Evolutionary conservation across 2,329 filamentous ascomycete genomes (phyloP), one percentile per base, ranked within the genome.

Genomic region (Exophiala alcalophila): DNA sequence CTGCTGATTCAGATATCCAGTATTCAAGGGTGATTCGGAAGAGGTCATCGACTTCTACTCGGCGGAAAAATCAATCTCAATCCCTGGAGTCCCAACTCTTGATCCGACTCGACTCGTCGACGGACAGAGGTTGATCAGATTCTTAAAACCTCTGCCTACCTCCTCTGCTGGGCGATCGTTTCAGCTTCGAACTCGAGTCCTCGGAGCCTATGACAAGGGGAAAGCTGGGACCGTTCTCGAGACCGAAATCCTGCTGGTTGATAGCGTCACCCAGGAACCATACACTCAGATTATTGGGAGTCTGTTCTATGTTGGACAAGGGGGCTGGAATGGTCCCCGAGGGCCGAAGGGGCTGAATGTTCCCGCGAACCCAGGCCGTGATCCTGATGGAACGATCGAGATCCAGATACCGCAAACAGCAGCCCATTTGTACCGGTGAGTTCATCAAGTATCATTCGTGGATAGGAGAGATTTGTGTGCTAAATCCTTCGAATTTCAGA

Each of bases 171-270:
- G 63, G 0, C 45, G 66, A 1, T 63, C 66, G 31, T 55, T 69
- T 2, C 65, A 71, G 53, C 59, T 71, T 12, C 65, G 55, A 3
- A 61, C 61, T 25, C 63, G 61, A 35, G 62, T 72, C 10, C 47
- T 71, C 23, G 70, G 69, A 1, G 65, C 70, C 5, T 72, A 72
- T 39, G 70, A 72, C 47, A 72, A 70, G 47, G 67, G 65, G 23
- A 36, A 31, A 11, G 62, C 63, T 8, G 58, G 63, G 16, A 70
- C 70, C 63, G 65, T 72, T 6, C 51, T 68, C 1, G 69, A 72
- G 40, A 59, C 64, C 2, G 63, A 68, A 36, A 62, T 65, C 20
- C 52, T 59, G 18, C 56, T 72, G 1, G 54, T 67, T 1, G 69
- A 73, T 36, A 54, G 55, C 2, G 65, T 62, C 23, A 69, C 65